A percentile compares a stretch with the other conserved stretches of the same genome.
Evolutionary conservation across 768 basidiomycete species (phyloP).

Genomic region (Tubosaeta sp.): DNA sequence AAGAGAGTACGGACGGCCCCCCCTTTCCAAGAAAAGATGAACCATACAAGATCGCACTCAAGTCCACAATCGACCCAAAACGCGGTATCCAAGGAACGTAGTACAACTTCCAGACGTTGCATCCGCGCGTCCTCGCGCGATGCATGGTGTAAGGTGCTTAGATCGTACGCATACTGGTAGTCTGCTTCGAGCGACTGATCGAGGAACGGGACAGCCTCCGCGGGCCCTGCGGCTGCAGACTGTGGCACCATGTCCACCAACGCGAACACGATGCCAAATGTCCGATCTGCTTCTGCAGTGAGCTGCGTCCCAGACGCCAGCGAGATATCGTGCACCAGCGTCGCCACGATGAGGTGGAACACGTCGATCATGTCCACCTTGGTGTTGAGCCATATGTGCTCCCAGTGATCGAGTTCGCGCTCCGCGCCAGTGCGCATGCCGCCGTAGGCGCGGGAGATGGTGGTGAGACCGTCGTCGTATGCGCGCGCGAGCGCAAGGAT

Average conservation of each 20-base stretch:
- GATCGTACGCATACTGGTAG: constrained; percentile 64
- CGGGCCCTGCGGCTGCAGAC: constrained; percentile 9
- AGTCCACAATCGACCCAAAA: constrained; percentile 55
- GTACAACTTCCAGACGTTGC: constrained; percentile 50
- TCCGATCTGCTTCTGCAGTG: constrained; percentile 45
- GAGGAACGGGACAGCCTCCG: constrained; percentile 50
- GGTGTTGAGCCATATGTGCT: constrained; percentile 63
- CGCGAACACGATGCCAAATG: constrained; percentile 56
- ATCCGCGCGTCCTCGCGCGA: constrained; percentile 55
- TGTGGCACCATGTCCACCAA: constrained; percentile 45
- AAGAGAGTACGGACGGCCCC: background rate
- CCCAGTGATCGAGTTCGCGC: constrained; percentile 57
- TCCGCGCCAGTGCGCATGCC: constrained; percentile 34
- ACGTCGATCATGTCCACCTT: constrained; percentile 70
- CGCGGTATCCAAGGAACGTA: constrained; percentile 38
- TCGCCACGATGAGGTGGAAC: constrained; percentile 56
- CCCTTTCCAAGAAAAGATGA: background rate
- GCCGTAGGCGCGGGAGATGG: constrained; percentile 59
- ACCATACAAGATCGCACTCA: too few relatives aligned
- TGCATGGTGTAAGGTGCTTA: constrained; percentile 45
- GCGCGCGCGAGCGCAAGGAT: constrained; percentile 52
- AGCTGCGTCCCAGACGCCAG: constrained; percentile 40
- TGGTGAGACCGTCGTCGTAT: constrained; percentile 55
- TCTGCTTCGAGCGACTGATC: constrained; percentile 65
- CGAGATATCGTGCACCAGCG: constrained; percentile 47